Base-by-base conservation (phyloP, 2,329 filamentous ascomycete species). In the Kalmusia sp. region DNA sequence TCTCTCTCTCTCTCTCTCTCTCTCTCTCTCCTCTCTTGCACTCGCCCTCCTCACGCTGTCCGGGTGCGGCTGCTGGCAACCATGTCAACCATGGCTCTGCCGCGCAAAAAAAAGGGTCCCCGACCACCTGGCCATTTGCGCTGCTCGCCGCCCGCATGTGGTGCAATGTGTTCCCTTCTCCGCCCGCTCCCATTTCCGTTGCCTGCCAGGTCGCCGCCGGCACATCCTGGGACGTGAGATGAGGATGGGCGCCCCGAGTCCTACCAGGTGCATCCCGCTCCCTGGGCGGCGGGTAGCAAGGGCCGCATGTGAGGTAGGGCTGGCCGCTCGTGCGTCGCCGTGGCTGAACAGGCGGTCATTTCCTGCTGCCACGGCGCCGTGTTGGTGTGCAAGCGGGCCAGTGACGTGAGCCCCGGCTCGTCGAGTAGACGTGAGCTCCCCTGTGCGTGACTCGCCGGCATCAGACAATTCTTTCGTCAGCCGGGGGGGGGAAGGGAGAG, bases 291-390 rank as follows among this genome's bases (percentile, higher is more conserved):
- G 62, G 57, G 49, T 57, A 45, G 21, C 64, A 58, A 54, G 57
- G 51, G 41, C 27, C 35, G 55, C 58, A 57, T 65, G 55, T 54
- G 59, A 61, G 58, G 65, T 70, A 71, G 68, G 67, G 65, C 69
- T 71, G 67, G 27, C 22, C 60, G 59, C 65, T 61, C 58, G 52
- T 63, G 64, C 67, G 63, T 64, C 67, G 38, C 25, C 34, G 33
- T 48, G 44, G 44, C 44, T 47, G 44, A 21, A 49, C 35, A 39
- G 45, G 25, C 38, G 31, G 22, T 34, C 37, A 30, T 51, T 45
- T 51, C 49, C 33, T 56, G 50, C 55, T 51, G 56, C 55, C 51
- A 22, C 43, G 49, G 35, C 52, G 31, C 41, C 44, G 49, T 62
- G 65, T 68, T 69, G 60, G 64, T 67, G 63, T 62, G 51, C 57